Conservation (phyloP, 768 basidiomycete species). For the Collybiopsis confluens region DNA sequence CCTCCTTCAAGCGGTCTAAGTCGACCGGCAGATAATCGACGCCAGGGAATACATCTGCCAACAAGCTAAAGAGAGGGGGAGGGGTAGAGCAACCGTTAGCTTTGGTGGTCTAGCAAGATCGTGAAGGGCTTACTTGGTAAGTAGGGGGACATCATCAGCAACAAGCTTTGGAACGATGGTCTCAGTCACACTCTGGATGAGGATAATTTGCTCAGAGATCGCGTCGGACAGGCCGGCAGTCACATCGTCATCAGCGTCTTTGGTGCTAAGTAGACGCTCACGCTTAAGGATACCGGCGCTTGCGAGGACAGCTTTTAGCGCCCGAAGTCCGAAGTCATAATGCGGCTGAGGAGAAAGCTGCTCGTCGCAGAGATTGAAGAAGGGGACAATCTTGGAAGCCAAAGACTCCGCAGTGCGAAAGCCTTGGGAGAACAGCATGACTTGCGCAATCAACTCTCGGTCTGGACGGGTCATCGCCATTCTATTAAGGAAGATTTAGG, state of each 20-base stretch:
- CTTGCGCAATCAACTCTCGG: slow-evolving; percentile 97
- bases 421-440: slow-evolving; percentile 99
- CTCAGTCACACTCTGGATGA: slow-evolving; percentile 97
- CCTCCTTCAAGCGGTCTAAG: slow-evolving; percentile 76
- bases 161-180: slow-evolving; percentile 98
- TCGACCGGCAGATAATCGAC: slow-evolving; percentile 89
- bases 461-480: slow-evolving; percentile 99
- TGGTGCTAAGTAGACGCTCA: slow-evolving; percentile 62
- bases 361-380: slow-evolving; percentile 98
- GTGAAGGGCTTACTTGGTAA: slow-evolving; percentile 72
- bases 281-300: slow-evolving; percentile 98
- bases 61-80: slow-evolving; percentile 59
- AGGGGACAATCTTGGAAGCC: slow-evolving; percentile 98
- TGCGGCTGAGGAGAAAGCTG: slow-evolving; percentile 96
- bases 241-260: slow-evolving; percentile 33
- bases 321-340: slow-evolving; percentile 98
- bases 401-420: slow-evolving; percentile 96
- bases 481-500: slow-evolving; percentile 36
- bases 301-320: slow-evolving; percentile 91
- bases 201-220: slow-evolving; percentile 88
- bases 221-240: slow-evolving; percentile 60
- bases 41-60: slow-evolving; percentile 97
- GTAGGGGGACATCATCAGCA: slow-evolving; percentile 91
- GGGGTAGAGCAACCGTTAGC: not conserved
- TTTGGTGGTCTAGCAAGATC: not conserved